Conservation (phyloP, 306 rosid genomes). For the Sindora glabra region DNA sequence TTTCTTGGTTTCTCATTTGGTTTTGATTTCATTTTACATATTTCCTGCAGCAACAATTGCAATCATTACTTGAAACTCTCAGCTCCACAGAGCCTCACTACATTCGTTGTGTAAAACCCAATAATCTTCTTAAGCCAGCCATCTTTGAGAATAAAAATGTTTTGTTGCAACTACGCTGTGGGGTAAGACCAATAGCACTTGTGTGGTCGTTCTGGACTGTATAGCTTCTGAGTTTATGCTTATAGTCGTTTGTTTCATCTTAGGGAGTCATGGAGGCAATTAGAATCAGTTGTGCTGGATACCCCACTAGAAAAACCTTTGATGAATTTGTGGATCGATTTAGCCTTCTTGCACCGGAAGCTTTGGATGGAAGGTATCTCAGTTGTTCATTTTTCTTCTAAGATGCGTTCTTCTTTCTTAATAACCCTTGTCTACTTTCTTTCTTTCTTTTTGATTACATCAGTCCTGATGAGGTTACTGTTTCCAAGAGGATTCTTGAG, state of each 20-base stretch:
- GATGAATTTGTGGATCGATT: conserved; percentile 88
- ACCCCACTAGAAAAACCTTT: conserved; percentile 92
- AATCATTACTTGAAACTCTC: conserved; percentile 83
- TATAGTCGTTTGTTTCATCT: conserved; percentile 1
- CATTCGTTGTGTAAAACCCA: conserved; percentile 99
- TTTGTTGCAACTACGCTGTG: conserved; percentile 92
- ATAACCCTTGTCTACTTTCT: conserved; percentile 18
- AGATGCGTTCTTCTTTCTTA: conserved; percentile 8
- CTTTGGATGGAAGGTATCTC: conserved; percentile 68
- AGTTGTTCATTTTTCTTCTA: conserved; percentile 10
- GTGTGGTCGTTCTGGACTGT: conserved; percentile 8
- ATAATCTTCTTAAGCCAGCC: conserved; percentile 89
- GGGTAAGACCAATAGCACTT: conserved; percentile 82
- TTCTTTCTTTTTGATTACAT: conserved; percentile 14
- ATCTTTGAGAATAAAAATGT: conserved; percentile 90
- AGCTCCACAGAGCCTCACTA: conserved; percentile 94
- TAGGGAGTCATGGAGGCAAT: conserved; percentile 99
- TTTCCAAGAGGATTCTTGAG: conserved; percentile 79
- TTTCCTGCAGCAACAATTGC: conserved; percentile 91
- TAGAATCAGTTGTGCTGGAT: conserved; percentile 99
- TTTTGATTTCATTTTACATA: conserved; percentile 19
- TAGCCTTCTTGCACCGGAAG: conserved; percentile 92
- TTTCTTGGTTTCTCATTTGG: conserved; percentile 12
- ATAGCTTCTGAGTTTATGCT: conserved; percentile 12
- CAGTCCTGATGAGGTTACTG: conserved; percentile 77